Conservation (phyloP, 805 yeast species). For the Yarrowia hollandica region DNA sequence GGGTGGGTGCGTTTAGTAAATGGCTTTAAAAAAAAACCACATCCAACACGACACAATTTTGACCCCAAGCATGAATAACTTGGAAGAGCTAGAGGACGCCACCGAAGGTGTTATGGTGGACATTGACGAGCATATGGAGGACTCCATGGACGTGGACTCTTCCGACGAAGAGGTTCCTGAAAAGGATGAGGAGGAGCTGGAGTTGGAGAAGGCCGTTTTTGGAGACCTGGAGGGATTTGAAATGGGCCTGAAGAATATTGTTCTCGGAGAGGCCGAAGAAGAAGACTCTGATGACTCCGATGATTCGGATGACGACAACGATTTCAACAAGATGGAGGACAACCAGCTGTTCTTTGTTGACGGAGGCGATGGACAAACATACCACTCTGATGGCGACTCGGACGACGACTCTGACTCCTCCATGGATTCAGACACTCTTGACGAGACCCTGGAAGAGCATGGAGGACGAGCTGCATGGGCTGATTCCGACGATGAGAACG, state of each 20-base stretch:
- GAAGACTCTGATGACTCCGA: constrained; percentile 40
- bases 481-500: constrained; percentile 86
- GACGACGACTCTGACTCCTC: constrained; percentile 42
- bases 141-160: constrained; percentile 29
- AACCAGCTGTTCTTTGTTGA: constrained; percentile 59
- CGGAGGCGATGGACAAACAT: constrained; percentile 36
- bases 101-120: constrained; percentile 27
- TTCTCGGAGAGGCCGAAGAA: constrained; percentile 45
- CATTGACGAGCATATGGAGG: constrained; percentile 28
- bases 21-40: background rate
- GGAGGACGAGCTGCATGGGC: constrained; percentile 64
- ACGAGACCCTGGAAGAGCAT: constrained; percentile 40
- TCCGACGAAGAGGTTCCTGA: constrained; percentile 50
- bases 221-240: constrained; percentile 83
- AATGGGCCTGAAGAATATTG: constrained; percentile 58
- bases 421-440: constrained; percentile 44
- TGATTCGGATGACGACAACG: constrained; percentile 42
- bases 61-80: background rate
- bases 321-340: constrained; percentile 44
- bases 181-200: constrained; percentile 81
- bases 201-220: constrained; percentile 79
- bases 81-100: constrained; percentile 25
- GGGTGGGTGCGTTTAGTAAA: constrained; percentile 7
- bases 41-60: background rate
- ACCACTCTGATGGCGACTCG: constrained; percentile 38